These are phyloP conservation scores for Ilyonectria sp. DNA, from an alignment of 2,329 filamentous ascomycete genomes.

Conservation along the genomic window DNA sequence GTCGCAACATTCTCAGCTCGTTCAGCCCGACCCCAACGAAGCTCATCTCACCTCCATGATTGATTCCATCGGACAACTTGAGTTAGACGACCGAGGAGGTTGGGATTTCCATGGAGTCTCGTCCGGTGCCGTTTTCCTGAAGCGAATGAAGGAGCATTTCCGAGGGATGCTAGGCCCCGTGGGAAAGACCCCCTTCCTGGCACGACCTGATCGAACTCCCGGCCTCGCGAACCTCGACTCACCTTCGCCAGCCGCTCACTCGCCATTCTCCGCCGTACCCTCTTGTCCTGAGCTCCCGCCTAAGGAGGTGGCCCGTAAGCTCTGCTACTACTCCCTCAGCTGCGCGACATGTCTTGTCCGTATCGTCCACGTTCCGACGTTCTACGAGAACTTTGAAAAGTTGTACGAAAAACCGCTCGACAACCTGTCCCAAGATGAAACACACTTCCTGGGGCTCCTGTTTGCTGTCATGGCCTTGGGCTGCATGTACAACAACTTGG, in stretches of 20 bases:
- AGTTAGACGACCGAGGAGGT: slow-evolving; percentile 90
- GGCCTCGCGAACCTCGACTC: slow-evolving; percentile 77
- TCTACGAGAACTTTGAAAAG: slow-evolving; percentile 82
- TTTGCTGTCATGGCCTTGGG: slow-evolving; percentile 81
- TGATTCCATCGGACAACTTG: slow-evolving; percentile 89
- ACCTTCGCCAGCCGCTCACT: slow-evolving; percentile 75
- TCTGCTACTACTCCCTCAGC: slow-evolving; percentile 70
- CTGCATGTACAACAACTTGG: slow-evolving; percentile 77
- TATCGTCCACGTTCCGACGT: slow-evolving; percentile 86
- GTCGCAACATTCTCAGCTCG: slow-evolving; percentile 39
- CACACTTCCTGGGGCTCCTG: slow-evolving; percentile 78
- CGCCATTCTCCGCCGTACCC: slow-evolving; percentile 70
- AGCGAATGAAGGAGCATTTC: slow-evolving; percentile 89
- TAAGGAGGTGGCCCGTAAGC: slow-evolving; percentile 66
- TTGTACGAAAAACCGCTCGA: slow-evolving; percentile 81
- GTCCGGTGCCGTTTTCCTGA: slow-evolving; percentile 90
- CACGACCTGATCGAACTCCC: slow-evolving; percentile 63
- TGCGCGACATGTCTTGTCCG: slow-evolving; percentile 73
- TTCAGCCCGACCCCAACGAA: slow-evolving; percentile 68
- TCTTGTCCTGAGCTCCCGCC: slow-evolving; percentile 79
- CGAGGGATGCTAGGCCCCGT: slow-evolving; percentile 80
- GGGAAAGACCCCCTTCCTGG: slow-evolving; percentile 72
- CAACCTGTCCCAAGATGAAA: slow-evolving; percentile 74
- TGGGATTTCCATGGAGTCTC: slow-evolving; percentile 97
- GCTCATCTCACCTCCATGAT: slow-evolving; percentile 94